A percentile compares a stretch with the other conserved stretches of the same genome.
phyloP scores from a whole-genome alignment of 2,329 filamentous ascomycete species.

The Xylaria polymorpha region DNA sequence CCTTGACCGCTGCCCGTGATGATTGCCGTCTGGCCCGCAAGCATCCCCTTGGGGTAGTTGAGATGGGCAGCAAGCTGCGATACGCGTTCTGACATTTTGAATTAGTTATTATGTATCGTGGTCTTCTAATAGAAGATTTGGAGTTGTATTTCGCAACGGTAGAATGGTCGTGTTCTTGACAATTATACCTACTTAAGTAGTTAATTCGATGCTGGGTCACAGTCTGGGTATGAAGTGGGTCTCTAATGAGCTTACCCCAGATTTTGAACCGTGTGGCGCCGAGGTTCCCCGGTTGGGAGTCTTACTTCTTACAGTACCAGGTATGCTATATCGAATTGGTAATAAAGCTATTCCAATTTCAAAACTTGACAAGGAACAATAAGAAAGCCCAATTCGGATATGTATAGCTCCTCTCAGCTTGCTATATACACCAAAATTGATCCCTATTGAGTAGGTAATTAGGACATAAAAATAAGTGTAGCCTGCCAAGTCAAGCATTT shows the following conservation, averaged over 20 bases:
- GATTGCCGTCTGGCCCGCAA: slow-evolving; percentile 84
- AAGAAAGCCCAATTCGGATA: background rate
- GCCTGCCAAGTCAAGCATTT: too few relatives aligned
- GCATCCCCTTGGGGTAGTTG: slow-evolving; percentile 83
- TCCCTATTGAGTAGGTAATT: too few relatives aligned
- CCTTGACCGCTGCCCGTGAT: slow-evolving; percentile 89
- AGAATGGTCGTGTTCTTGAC: background rate
- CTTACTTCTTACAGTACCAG: too few relatives aligned
- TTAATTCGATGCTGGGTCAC: background rate
- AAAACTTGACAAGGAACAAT: background rate
- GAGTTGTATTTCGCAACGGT: background rate
- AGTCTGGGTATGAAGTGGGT: slow-evolving; percentile 3
- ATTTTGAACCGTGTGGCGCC: slow-evolving; percentile 3
- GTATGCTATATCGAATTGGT: background rate
- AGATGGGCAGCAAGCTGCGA: slow-evolving; percentile 81
- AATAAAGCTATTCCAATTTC: background rate
- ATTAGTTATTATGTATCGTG: too few relatives aligned
- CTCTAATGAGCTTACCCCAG: slow-evolving; percentile 15
- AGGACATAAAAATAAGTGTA: too few relatives aligned
- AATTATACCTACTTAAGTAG: too few relatives aligned
- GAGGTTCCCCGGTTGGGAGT: slow-evolving; percentile 15
- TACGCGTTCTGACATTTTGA: slow-evolving; percentile 67
- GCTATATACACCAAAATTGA: too few relatives aligned
- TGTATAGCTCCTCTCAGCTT: too few relatives aligned
- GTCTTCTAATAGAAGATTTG: background rate